These are phyloP conservation scores for Starmerella gropengiesseri DNA, from an alignment of 805 yeast species.

Conservation along the genomic window DNA sequence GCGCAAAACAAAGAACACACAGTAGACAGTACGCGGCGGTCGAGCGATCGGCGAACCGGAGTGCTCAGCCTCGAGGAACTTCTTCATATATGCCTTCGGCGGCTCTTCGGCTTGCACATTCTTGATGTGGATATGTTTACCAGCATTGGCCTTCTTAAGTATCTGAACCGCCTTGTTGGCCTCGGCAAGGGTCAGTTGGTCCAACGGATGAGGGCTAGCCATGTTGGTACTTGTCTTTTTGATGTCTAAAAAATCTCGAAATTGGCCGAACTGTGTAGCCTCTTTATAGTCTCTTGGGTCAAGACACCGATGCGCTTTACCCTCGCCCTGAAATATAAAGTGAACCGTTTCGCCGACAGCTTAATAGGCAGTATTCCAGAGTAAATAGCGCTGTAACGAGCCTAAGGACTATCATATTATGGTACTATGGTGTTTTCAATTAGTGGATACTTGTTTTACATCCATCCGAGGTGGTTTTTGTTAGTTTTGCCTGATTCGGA, in stretches of 20 bases:
- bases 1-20: constrained; percentile 51
- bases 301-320: background rate
- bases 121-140: constrained; percentile 29
- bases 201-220: constrained; percentile 27
- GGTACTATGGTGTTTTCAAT: too few relatives aligned
- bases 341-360: too few relatives aligned
- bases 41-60: constrained; percentile 40
- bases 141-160: constrained; percentile 24
- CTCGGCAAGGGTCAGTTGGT: constrained; percentile 29
- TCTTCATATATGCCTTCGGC: constrained; percentile 61
- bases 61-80: constrained; percentile 57
- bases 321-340: too few relatives aligned
- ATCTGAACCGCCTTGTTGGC: constrained; percentile 25
- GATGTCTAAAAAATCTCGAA: too few relatives aligned
- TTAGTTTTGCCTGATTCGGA: background rate
- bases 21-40: constrained; percentile 56
- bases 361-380: too few relatives aligned
- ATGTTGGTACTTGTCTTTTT: background rate
- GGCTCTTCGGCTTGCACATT: constrained; percentile 43
- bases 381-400: too few relatives aligned
- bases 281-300: background rate
- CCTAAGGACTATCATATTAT: too few relatives aligned
- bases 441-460: too few relatives aligned
- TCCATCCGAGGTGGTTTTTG: too few relatives aligned
- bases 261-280: background rate